Evolutionary conservation across 768 basidiomycete genomes (phyloP), one percentile per base, ranked within the genome.

Genomic region (Rhodotorula sphaerocarpa): DNA sequence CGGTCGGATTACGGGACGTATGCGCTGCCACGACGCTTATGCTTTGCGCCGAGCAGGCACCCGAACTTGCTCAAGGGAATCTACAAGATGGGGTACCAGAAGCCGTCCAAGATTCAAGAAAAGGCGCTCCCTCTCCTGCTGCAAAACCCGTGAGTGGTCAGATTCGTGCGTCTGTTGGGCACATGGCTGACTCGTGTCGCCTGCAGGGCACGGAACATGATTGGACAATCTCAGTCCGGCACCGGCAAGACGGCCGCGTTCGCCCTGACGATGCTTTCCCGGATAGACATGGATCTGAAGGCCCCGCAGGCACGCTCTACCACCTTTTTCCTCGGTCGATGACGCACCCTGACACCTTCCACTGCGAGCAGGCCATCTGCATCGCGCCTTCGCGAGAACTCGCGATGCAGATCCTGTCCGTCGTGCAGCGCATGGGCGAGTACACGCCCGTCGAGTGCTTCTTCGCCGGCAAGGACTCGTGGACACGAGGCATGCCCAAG

Each of bases 191-290:
- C 34, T 12, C 28, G 20, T 5, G 14, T 20, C 15, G 2, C 27
- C 1, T 7, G 10, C 73, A 99, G 93, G n/a, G 87, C 93, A 16
- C 86, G 85, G 55, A 97, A 97, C 77, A 92, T 97, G 86, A 97
- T 97, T 73, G 95, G 91, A 23, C 95, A 99, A 78, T 97, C 92
- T 55, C 95, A 99, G 73, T 97, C 95, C 39, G 95, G 95, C 43
- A 99, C 95, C 14, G 95, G 95, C 52, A 99, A 99, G 79, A 97
- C 95, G 4, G 95, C 95, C 7, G 95, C 95, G 15, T 99, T 99
- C 75, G 89, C 91, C 18, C 80, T 99, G 52, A 92, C 93, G 16
- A 97, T 99, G 92, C 81, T 97, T 21, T 91, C 87, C 74, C 84
- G 93, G 44, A 81, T 97, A 50, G 90, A 96, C 76, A 92, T 86